Conservation (phyloP, 352 stramenopile species). For the Heterotrichella gracilis region DNA sequence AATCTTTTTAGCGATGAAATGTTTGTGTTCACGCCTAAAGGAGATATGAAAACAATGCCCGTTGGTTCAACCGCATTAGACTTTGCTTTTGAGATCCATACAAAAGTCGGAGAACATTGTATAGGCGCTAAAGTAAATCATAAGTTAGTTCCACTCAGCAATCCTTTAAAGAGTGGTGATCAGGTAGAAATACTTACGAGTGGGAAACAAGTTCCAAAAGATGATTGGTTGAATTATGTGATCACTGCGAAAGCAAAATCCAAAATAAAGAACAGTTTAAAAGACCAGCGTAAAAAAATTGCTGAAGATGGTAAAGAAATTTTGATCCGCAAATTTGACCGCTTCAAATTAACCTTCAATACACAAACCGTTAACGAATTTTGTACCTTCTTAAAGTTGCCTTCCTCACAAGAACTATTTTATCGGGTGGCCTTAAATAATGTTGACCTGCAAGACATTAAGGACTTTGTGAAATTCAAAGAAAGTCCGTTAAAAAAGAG, state of each 20-base stretch:
- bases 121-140: not conserved
- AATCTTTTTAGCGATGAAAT: constrained; percentile 4
- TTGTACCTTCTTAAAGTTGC: not conserved
- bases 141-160: not conserved
- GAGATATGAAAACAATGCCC: not conserved
- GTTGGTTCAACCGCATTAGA: not conserved
- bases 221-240: not conserved
- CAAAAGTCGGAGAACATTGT: not conserved
- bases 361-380: not conserved
- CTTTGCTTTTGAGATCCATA: not conserved
- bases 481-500: not conserved
- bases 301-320: not conserved
- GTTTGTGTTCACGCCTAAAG: constrained; percentile 3
- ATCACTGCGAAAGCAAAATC: not conserved
- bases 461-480: constrained; percentile 5
- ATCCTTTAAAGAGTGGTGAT: not conserved
- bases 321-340: not conserved
- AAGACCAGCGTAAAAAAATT: not conserved
- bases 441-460: not conserved
- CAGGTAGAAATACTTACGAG: not conserved
- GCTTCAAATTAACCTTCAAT: not conserved
- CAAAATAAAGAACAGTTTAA: not conserved
- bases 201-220: not conserved
- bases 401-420: not conserved
- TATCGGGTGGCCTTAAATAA: not conserved